phyloP scores from a whole-genome alignment of 768 basidiomycete genomes.

The Russula vinacea region DNA sequence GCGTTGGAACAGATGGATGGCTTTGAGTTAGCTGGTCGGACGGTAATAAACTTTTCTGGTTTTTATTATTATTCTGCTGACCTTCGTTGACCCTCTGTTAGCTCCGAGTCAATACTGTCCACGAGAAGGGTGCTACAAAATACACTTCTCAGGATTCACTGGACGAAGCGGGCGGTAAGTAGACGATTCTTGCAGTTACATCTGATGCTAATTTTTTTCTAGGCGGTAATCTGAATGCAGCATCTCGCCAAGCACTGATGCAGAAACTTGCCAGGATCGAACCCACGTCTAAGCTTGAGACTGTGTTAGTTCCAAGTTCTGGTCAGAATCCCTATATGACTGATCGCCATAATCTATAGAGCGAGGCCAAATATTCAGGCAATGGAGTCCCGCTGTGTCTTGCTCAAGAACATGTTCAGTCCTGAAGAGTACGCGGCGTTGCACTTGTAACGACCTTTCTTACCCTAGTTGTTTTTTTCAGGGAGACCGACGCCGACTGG shows the following conservation, averaged over 20 bases:
- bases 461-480: conserved; percentile 35
- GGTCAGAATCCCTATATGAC: conserved; percentile 19
- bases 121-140: conserved; percentile 78
- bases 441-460: neutral
- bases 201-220: conserved; percentile 14
- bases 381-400: conserved; percentile 85
- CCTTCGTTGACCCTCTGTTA: conserved; percentile 36
- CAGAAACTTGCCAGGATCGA: conserved; percentile 99
- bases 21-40: conserved; percentile 94
- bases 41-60: conserved; percentile 48
- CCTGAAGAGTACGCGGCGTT: conserved; percentile 78
- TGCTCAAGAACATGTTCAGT: conserved; percentile 94
- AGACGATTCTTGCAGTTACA: neutral
- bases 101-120: conserved; percentile 89
- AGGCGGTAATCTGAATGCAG: conserved; percentile 98
- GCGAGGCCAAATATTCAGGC: conserved; percentile 74
- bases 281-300: conserved; percentile 52
- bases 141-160: conserved; percentile 76
- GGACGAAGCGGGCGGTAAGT: conserved; percentile 84
- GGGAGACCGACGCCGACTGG: conserved; percentile 96
- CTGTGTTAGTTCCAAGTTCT: conserved; percentile 50
- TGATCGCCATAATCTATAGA: conserved; percentile 39
- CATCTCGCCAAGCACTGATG: conserved; percentile 99
- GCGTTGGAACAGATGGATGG: conserved; percentile 99
- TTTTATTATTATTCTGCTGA: conserved; percentile 28